Evolutionary conservation across 1,284 basidiomycete genomes (phyloP), one percentile per base, ranked within the genome.

Genomic region (Volvariella volvacea): DNA sequence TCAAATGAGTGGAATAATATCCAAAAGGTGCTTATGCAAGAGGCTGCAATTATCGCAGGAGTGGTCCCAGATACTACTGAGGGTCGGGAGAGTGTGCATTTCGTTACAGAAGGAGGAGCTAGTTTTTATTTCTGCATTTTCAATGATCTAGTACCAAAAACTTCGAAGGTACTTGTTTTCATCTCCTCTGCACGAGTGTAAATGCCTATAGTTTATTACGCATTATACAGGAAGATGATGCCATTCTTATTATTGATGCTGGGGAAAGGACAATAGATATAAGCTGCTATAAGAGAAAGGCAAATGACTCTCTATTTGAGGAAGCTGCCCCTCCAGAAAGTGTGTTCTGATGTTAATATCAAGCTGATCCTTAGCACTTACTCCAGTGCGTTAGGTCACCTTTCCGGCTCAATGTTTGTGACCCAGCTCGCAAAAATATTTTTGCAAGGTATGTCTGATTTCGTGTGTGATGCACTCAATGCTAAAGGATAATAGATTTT

Each of bases 81-180:
- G 4, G 71, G 65, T 2, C 65, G 66, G 41, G 34, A 62, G 14
- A 63, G 66, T 12, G 56, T 76, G 14, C 66, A 63, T 9, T 69
- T 76, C n/a, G 67, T 75, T 1, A 73, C 72, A 1, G 74, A 76
- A 50, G 73, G 73, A 14, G 73, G 74, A 52, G 73, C 73, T 1
- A 70, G 68, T 54, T 50, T 75, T 2, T 70, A 74, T 48, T 74
- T 64, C 40, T 71, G 71, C 32, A 51, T 74, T 40, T 62, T 59
- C 3, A 67, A 58, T 41, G 68, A 64, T 4, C 56, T 70, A 20
- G 61, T 63, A 1, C 49, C 61, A 7, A 62, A 65, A 28, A 59
- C 61, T 3, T 62, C 70, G 56, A 64, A 63, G 56, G 70, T 71
- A 44, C 20, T 51, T 42, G 3, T 2, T 30, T 22, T 17, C 33